Evolutionary conservation across 129 eudicot species (phyloP), one percentile per base, ranked within the genome.

Genomic region (Flaveria robusta): DNA sequence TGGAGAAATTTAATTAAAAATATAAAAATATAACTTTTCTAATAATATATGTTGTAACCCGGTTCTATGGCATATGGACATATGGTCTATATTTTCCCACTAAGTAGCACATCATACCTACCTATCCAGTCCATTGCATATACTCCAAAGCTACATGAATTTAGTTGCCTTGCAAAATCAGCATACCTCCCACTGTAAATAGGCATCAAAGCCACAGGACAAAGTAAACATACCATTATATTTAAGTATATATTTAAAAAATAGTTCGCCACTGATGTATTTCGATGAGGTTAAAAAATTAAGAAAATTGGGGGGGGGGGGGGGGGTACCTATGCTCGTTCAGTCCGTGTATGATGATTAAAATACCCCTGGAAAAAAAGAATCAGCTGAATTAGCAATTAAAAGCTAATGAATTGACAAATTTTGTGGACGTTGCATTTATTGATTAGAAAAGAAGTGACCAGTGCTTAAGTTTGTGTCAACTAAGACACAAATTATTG

Each of bases 41-140:
- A 8, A 1, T n/a, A 4, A 52, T 15, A 22, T n/a, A 19, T 15
- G 18, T 13, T 63, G 50, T 46, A 12, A 63, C 49, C 72, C n/a
- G 10, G 39, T 43, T 69, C 43, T 77, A 64, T 82, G 16, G 47
- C 16, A 65, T 23, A 58, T 45, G 65, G 16, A 37, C 16, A 65
- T 23, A 58, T 45, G 65, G 79, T 43, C 56, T 15, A 76, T n/a
- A 24, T 68, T 54, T 55, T 54, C 27, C 50, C 45, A 23, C 50
- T 72, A 65, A 23, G 27, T 79, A 55, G 41, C 72, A 60, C 51
- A 71, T 29, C 37, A 54, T 49, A 74, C 80, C 78, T 86, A 93
- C 98, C 98, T 80, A 84, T 94, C 98, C 98, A 94, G 79, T 94
- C 98, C 97, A 94, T 94, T 82, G 97, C 97, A 86, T 87, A 94